Percentiles rank a stretch among this genome's conserved stretches.
phyloP scores from a whole-genome alignment of 257 asterid species.

The Jasminum sambac region DNA sequence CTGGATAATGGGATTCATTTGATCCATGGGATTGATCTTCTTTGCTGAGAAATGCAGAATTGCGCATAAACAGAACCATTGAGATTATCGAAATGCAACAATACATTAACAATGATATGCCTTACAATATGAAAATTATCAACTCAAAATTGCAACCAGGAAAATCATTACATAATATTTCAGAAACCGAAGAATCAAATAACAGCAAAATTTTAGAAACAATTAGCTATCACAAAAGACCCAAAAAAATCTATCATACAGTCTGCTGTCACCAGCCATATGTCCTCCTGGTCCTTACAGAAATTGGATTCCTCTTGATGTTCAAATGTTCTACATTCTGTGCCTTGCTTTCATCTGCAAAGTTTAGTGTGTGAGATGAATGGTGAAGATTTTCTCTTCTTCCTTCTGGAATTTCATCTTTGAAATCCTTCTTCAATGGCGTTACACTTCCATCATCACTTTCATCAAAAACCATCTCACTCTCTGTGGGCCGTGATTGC shows the following conservation, averaged over 20 bases:
- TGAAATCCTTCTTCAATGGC: not conserved
- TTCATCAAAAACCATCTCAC: conserved; percentile 36
- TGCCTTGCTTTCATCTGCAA: conserved; percentile 3
- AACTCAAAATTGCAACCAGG: not conserved
- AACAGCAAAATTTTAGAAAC: conserved; percentile 3
- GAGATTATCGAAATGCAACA: not conserved
- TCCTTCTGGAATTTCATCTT: conserved; percentile 28
- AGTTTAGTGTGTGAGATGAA: conserved; percentile 13
- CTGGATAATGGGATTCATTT: not conserved
- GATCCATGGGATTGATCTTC: not conserved
- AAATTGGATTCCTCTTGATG: conserved; percentile 43
- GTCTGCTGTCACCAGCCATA: conserved; percentile 24
- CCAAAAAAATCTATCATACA: not conserved
- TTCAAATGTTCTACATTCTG: conserved; percentile 32
- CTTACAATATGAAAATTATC: not conserved
- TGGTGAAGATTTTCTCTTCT: conserved; percentile 9
- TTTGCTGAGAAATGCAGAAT: not conserved
- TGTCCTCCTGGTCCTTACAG: conserved; percentile 49
- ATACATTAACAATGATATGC: not conserved
- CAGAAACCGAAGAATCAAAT: not conserved
- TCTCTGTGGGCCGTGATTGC: conserved; percentile 21
- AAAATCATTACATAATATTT: not conserved
- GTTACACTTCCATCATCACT: conserved; percentile 35
- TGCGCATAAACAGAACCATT: not conserved
- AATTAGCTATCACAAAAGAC: conserved; percentile 7